phyloP scores from a whole-genome alignment of 2,329 filamentous ascomycete genomes.

The Cytospora chrysosperma region DNA sequence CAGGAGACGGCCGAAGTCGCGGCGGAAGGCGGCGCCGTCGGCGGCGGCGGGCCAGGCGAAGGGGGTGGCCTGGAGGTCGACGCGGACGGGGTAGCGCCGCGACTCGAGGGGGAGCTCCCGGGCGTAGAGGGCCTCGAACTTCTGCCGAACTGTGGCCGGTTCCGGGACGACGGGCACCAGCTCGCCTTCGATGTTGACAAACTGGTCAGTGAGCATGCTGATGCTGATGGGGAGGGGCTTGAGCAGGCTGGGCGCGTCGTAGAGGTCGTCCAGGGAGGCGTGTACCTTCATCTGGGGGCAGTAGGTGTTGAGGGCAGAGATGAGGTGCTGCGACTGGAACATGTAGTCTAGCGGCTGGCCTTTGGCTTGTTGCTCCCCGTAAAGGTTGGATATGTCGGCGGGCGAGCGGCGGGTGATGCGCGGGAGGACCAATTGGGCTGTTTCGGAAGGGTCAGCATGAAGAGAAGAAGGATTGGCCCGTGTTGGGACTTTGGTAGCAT shows the following conservation, averaged over 20 bases:
- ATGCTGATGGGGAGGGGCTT: slow-evolving; percentile 30
- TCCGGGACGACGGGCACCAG: slow-evolving; percentile 30
- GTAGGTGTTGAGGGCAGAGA: slow-evolving; percentile 29
- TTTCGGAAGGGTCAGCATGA: not conserved
- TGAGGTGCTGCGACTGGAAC: slow-evolving; percentile 36
- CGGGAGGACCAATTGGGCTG: slow-evolving; percentile 40
- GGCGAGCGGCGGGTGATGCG: slow-evolving; percentile 35
- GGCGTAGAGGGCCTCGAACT: slow-evolving; percentile 33
- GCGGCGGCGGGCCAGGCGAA: slow-evolving; percentile 36
- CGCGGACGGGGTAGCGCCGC: slow-evolving; percentile 35
- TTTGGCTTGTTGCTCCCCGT: slow-evolving; percentile 30
- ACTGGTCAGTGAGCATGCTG: slow-evolving; percentile 24
- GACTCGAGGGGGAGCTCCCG: slow-evolving; percentile 28
- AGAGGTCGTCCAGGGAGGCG: slow-evolving; percentile 36
- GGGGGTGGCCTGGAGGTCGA: slow-evolving; percentile 32
- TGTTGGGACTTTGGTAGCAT: slow-evolving; percentile 21
- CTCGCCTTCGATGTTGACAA: slow-evolving; percentile 22
- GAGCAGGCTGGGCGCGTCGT: slow-evolving; percentile 33
- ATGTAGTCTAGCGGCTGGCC: slow-evolving; percentile 35
- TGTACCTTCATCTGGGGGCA: slow-evolving; percentile 41
- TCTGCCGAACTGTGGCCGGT: slow-evolving; percentile 24
- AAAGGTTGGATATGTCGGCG: slow-evolving; percentile 31
- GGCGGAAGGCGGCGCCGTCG: slow-evolving; percentile 29
- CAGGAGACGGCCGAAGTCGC: slow-evolving; percentile 40
- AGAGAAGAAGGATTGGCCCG: not conserved